Evolutionary conservation across 768 basidiomycete species (phyloP).

Genomic region (Boletus fagicola): DNA sequence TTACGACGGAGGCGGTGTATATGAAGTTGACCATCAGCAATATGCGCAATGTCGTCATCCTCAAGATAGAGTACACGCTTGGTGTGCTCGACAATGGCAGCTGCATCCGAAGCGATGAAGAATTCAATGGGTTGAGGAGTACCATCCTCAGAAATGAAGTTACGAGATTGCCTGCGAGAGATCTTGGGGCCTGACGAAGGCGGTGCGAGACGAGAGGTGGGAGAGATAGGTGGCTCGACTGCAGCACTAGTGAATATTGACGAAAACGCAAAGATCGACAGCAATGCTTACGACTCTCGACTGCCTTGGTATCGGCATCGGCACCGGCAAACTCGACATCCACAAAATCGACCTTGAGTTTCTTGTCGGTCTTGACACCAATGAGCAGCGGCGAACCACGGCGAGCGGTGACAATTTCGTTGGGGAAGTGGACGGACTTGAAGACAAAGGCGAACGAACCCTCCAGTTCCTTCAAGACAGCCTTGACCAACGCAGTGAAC

Average conservation of each 20-base stretch:
- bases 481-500: constrained; percentile 92
- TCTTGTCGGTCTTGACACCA: constrained; percentile 99
- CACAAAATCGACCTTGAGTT: constrained; percentile 99
- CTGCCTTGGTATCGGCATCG: constrained; percentile 49
- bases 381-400: constrained; percentile 95
- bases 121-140: constrained; percentile 99
- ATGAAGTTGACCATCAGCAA: constrained; percentile 94
- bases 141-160: constrained; percentile 98
- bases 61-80: constrained; percentile 98
- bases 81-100: constrained; percentile 97
- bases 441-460: constrained; percentile 99
- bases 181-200: constrained; percentile 66
- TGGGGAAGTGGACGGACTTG: constrained; percentile 94
- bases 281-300: constrained; percentile 41
- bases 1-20: constrained; percentile 96
- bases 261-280: neutral
- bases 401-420: constrained; percentile 93
- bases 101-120: constrained; percentile 97
- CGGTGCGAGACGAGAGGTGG: constrained; percentile 67
- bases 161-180: constrained; percentile 90
- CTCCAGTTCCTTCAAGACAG: constrained; percentile 95
- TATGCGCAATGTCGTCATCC: constrained; percentile 98
- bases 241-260: constrained; percentile 4
- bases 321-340: constrained; percentile 92
- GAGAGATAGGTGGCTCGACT: constrained; percentile 50